Conservation (phyloP, 2,329 filamentous ascomycete genomes). For the Metarhizium robertsii region DNA sequence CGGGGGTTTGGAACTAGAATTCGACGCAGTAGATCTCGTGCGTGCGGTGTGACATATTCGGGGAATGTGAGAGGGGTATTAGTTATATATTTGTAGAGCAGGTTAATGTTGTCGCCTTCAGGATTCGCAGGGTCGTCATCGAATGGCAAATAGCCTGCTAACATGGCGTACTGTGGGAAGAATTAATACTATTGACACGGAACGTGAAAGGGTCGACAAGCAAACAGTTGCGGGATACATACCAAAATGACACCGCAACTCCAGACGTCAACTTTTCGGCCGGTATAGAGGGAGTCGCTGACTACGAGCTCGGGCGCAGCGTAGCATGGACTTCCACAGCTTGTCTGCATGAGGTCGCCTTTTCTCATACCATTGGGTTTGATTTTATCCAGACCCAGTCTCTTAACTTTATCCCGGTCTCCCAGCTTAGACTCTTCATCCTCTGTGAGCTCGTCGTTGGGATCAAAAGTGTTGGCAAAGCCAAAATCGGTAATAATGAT, state of each 20-base stretch:
- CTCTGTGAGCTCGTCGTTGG: conserved; percentile 75
- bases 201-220: background rate
- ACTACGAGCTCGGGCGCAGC: conserved; percentile 95
- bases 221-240: conserved; percentile 29
- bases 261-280: conserved; percentile 97
- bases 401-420: conserved; percentile 82
- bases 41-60: conserved; percentile 96
- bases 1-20: conserved; percentile 93
- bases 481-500: conserved; percentile 99
- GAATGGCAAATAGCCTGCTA: conserved; percentile 94
- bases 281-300: conserved; percentile 93
- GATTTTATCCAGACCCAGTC: conserved; percentile 72
- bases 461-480: conserved; percentile 95
- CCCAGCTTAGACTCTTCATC: conserved; percentile 82
- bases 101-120: conserved; percentile 97
- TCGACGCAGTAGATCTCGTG: conserved; percentile 79
- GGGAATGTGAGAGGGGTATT: conserved; percentile 95
- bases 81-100: conserved; percentile 98
- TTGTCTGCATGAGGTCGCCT: conserved; percentile 97
- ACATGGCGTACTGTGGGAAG: conserved; percentile 83
- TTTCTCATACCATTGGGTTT: conserved; percentile 67
- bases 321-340: conserved; percentile 96
- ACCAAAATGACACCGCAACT: conserved; percentile 98
- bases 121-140: conserved; percentile 97
- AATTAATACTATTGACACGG: conserved; percentile 7